phyloP scores from a whole-genome alignment of 2,329 filamentous ascomycete species.

The Trichoderma afroharzianum region DNA sequence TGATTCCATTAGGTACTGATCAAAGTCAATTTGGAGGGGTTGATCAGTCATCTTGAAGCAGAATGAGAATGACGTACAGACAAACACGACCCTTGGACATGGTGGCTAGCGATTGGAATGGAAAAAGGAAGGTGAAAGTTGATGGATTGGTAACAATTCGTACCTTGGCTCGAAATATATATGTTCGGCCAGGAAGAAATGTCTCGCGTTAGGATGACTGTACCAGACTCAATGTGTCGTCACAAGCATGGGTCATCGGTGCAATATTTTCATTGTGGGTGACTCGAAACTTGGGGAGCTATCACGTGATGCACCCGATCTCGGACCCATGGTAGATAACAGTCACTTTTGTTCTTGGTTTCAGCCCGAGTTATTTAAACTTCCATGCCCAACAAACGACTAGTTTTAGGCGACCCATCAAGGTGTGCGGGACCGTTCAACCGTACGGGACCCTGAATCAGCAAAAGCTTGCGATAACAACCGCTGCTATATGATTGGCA shows the following conservation, averaged over 20 bases:
- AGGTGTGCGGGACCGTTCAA: too few species aligned
- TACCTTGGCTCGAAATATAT: background rate
- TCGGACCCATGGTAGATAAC: background rate
- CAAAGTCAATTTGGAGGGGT: background rate
- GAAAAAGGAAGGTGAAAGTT: background rate
- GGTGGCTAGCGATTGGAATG: background rate
- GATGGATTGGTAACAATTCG: background rate
- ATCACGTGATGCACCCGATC: background rate
- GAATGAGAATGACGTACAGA: background rate
- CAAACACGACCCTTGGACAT: slow-evolving; percentile 16
- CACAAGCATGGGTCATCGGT: background rate
- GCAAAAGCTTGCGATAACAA: too few species aligned
- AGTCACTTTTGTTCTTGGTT: background rate
- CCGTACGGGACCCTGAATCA: too few species aligned
- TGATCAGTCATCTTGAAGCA: background rate
- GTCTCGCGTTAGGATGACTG: background rate
- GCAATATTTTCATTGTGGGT: background rate
- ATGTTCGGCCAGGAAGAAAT: background rate
- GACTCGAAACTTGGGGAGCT: background rate
- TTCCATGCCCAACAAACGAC: background rate
- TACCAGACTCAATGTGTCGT: background rate
- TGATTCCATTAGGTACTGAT: background rate
- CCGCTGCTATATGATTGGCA: too few species aligned
- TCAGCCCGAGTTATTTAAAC: too few species aligned
- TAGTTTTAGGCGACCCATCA: too few species aligned